Evolutionary conservation across 345 rosid genomes (phyloP), one percentile per base, ranked within the genome.

Genomic region (Eucalyptus erythrocorys): DNA sequence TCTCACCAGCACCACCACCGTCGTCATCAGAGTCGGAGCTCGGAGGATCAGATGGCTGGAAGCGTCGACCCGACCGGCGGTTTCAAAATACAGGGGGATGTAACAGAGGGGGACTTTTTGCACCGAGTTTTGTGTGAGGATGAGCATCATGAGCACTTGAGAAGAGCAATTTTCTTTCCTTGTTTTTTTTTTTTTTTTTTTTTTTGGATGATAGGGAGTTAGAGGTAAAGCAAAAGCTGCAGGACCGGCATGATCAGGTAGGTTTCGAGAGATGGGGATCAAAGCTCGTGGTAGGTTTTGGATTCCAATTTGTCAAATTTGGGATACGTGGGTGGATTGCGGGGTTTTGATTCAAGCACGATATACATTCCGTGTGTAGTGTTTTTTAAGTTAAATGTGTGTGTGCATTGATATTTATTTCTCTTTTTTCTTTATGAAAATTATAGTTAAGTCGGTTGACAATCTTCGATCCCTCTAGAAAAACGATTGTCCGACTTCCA

Each of bases 371-470:
- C 16, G 0, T 0, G 34, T 61, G 34, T 13, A 61, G n/a, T 61
- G 34, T 6, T 12, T 61, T 6, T 6, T 6, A 3, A 53, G n/a
- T 59, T 59, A 59, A 26, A 26, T 6, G 27, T 11, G 26, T 0
- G n/a, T 26, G 64, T 57, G 6, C n/a, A 22, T 57, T 9, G 66
- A 57, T 57, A 10, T 57, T 57, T 26, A 57, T 26, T 9, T 57
- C n/a, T 57, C n/a, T 26, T 26, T 57, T 26, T 57, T 55, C 30
- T 8, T n/a, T 30, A 30, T 61, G 68, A 27, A 27, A 59, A 5
- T 7, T 0, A 5, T 27, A 27, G 13, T 13, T 26, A 50, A 1
- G n/a, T 59, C 6, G 66, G 13, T 11, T 0, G 30, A 59, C 15
- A 5, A 27, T 59, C n/a, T n/a, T 61, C 17, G 4, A 30, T 30